Conservation (phyloP, 1,139 yeast species). For the Yamadazyma atlantica region DNA sequence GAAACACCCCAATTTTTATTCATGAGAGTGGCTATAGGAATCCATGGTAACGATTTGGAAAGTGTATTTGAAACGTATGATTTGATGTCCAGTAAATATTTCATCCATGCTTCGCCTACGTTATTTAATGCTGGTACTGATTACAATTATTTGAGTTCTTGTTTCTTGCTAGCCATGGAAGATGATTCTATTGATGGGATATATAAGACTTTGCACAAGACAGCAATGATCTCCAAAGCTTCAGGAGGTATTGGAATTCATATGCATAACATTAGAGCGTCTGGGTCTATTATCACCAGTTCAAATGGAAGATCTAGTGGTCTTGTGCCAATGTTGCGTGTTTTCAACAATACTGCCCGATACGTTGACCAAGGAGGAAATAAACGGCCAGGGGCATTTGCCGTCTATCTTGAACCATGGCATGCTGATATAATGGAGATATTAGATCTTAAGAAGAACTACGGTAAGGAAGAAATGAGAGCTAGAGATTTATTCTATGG, state of each 20-base stretch:
- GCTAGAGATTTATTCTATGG: constrained; percentile 60
- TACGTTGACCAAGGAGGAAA: constrained; percentile 66
- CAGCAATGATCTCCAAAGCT: constrained; percentile 57
- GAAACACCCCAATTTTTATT: constrained; percentile 55
- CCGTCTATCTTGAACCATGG: constrained; percentile 64
- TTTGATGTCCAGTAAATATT: constrained; percentile 50
- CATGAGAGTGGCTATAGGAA: constrained; percentile 54
- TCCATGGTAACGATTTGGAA: constrained; percentile 41
- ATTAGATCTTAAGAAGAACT: constrained; percentile 52
- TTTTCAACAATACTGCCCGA: constrained; percentile 58
- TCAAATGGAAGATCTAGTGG: constrained; percentile 59
- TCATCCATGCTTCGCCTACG: constrained; percentile 59
- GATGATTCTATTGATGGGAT: constrained; percentile 62
- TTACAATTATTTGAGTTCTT: constrained; percentile 50
- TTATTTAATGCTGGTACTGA: constrained; percentile 54
- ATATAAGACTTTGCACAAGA: constrained; percentile 51
- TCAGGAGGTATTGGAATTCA: constrained; percentile 63
- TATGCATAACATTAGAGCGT: constrained; percentile 51
- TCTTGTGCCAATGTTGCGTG: constrained; percentile 58
- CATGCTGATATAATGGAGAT: constrained; percentile 56
- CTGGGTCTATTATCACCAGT: constrained; percentile 52
- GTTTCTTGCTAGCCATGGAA: constrained; percentile 57
- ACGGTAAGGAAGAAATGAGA: constrained; percentile 56
- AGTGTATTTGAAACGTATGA: constrained; percentile 49
- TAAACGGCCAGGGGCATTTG: constrained; percentile 63